phyloP scores from a whole-genome alignment of 176 grass and related monocot species.

The Dactylis glomerata region DNA sequence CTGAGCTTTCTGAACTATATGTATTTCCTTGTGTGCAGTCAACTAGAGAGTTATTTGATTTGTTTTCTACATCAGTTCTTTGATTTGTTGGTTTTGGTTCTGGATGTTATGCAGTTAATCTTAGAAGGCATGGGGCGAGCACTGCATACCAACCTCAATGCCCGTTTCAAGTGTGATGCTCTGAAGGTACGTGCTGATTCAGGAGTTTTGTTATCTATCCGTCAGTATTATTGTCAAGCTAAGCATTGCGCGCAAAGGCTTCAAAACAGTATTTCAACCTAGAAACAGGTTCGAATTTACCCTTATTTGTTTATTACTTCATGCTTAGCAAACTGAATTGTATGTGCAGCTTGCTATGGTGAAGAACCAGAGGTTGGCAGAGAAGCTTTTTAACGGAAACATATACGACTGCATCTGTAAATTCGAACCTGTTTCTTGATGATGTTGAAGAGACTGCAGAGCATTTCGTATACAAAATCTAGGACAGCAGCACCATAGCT shows the following conservation, averaged over 20 bases:
- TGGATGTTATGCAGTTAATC: slow-evolving; percentile 57
- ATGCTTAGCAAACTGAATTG: slow-evolving; percentile 3
- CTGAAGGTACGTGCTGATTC: slow-evolving; percentile 63
- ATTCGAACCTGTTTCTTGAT: slow-evolving; percentile 63
- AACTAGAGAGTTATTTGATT: slow-evolving; percentile 6
- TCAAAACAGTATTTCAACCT: neutral
- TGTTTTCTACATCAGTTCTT: no score
- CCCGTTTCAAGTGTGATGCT: slow-evolving; percentile 80
- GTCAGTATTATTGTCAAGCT: neutral
- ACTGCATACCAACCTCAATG: slow-evolving; percentile 92
- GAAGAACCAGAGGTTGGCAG: slow-evolving; percentile 94
- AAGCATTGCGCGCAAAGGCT: neutral
- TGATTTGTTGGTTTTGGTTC: slow-evolving; percentile 14
- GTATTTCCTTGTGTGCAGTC: slow-evolving; percentile 3
- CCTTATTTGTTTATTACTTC: neutral
- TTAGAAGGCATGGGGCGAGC: slow-evolving; percentile 93
- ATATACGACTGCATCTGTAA: slow-evolving; percentile 96
- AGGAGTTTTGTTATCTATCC: neutral
- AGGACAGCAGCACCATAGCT: neutral
- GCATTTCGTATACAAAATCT: neutral
- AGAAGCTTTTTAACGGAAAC: slow-evolving; percentile 87
- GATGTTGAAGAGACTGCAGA: neutral
- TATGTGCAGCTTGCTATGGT: slow-evolving; percentile 89
- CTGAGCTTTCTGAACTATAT: slow-evolving; percentile 15
- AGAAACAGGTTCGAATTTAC: no score